These are phyloP conservation scores for Suhomyces maxii DNA, from an alignment of 1,139 yeast genomes.

Conservation along the genomic window DNA sequence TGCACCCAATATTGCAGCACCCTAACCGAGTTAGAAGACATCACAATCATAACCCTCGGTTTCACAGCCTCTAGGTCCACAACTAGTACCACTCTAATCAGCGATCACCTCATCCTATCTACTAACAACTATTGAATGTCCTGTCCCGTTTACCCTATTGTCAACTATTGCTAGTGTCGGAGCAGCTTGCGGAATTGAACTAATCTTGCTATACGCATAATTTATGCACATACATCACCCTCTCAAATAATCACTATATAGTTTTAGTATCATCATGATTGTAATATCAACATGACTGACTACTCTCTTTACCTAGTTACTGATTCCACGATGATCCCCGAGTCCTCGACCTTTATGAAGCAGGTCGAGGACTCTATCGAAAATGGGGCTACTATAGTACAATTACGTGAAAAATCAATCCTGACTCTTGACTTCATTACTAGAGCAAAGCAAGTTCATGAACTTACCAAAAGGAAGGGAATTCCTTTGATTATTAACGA, in stretches of 20 bases:
- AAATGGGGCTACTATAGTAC: constrained; percentile 80
- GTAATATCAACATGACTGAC: constrained; percentile 30
- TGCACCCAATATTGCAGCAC: no score
- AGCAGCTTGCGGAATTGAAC: no score
- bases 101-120: no score
- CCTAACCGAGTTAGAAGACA: no score
- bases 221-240: not conserved
- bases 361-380: constrained; percentile 64
- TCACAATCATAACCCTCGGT: no score
- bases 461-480: constrained; percentile 54
- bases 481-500: constrained; percentile 88
- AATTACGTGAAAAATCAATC: constrained; percentile 75
- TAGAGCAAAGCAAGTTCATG: constrained; percentile 61
- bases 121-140: no score
- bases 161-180: no score
- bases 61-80: no score
- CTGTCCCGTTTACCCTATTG: no score
- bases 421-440: constrained; percentile 68
- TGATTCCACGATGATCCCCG: constrained; percentile 75
- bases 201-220: not conserved
- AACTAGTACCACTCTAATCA: no score
- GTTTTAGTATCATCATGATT: not conserved
- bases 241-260: not conserved
- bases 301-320: constrained; percentile 78
- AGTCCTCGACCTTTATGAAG: constrained; percentile 53